Conservation (phyloP, 129 eudicot genomes). For the Flaveria linearis region DNA sequence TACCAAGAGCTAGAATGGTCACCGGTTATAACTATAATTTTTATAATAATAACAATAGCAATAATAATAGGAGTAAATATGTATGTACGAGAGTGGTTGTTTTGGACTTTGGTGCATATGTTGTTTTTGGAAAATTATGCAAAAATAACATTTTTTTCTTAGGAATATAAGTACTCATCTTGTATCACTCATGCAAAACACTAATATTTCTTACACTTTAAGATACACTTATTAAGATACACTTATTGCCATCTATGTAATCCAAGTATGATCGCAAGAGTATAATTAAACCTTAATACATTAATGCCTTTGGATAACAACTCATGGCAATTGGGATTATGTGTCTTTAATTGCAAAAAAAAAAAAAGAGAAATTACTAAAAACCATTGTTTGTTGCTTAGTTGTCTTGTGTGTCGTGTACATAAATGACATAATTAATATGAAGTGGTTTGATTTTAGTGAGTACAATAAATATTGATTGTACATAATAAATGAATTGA, state of each 20-base stretch:
- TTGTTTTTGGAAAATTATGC: neutral
- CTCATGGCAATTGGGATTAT: constrained; percentile 6
- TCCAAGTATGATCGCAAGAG: neutral
- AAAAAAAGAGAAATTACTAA: neutral
- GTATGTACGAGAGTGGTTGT: neutral
- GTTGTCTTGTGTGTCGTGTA: neutral
- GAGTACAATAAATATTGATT: no score
- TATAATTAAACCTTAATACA: neutral
- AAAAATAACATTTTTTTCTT: neutral
- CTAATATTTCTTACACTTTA: neutral
- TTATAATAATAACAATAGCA: no score
- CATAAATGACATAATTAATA: neutral
- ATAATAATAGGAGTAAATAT: neutral
- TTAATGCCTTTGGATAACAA: neutral
- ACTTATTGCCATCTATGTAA: no score
- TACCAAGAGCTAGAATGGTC: no score
- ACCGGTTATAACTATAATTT: no score
- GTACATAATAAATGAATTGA: neutral
- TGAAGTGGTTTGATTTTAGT: neutral
- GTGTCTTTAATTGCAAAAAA: neutral
- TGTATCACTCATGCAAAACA: neutral
- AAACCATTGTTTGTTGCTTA: neutral
- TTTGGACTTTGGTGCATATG: neutral
- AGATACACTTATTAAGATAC: neutral
- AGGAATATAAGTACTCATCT: neutral